Conservation (phyloP, 768 basidiomycete species). For the Hygrocybe coccinea region DNA sequence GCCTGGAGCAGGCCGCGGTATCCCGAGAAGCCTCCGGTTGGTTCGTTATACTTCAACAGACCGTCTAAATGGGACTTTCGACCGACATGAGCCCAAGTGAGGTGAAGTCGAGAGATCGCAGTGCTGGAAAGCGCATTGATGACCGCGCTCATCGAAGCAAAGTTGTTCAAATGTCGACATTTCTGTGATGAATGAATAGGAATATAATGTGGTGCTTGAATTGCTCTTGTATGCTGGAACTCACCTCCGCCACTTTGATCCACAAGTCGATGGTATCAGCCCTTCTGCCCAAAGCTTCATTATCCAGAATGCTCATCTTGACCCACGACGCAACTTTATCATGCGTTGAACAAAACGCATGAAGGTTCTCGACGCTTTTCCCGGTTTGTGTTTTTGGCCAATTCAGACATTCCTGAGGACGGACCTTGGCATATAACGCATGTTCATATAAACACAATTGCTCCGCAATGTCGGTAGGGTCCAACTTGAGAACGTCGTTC, state of each 20-base stretch:
- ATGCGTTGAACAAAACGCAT: constrained; percentile 54
- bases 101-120: constrained; percentile 50
- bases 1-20: constrained; percentile 48
- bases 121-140: constrained; percentile 57
- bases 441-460: constrained; percentile 78
- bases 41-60: constrained; percentile 54
- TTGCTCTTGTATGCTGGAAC: constrained; percentile 14
- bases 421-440: constrained; percentile 62
- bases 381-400: constrained; percentile 47
- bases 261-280: constrained; percentile 63
- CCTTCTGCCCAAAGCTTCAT: constrained; percentile 47
- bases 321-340: constrained; percentile 67
- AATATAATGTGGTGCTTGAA: background rate
- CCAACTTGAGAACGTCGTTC: constrained; percentile 60
- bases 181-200: constrained; percentile 41
- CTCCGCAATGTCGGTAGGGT: constrained; percentile 67
- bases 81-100: constrained; percentile 64
- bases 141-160: constrained; percentile 63
- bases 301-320: constrained; percentile 53
- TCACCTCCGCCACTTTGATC: constrained; percentile 75
- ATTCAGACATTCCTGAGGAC: constrained; percentile 66
- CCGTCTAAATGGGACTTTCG: constrained; percentile 48
- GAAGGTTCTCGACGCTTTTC: constrained; percentile 39
- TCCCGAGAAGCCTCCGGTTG: constrained; percentile 50
- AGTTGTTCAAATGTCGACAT: constrained; percentile 60